phyloP scores from a whole-genome alignment of 2,329 filamentous ascomycete genomes.

The Acrocalymma vagum region DNA sequence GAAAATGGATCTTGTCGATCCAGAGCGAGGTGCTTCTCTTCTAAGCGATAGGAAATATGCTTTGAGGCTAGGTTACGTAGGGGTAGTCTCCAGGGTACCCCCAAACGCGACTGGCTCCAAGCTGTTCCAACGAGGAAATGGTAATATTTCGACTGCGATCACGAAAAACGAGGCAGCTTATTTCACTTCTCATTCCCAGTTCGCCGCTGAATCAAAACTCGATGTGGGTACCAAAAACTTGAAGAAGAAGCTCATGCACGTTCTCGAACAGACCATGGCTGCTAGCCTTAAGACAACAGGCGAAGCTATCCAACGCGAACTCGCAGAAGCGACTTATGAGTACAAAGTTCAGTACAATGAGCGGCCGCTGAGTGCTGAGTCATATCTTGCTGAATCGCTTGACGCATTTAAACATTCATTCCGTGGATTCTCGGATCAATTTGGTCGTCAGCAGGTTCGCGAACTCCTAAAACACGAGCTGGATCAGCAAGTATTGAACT shows the following conservation, averaged over 20 bases:
- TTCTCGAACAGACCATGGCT: constrained; percentile 97
- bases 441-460: constrained; percentile 88
- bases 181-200: constrained; percentile 88
- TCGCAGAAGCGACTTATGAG: constrained; percentile 96
- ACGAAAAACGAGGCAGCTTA: constrained; percentile 87
- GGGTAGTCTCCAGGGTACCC: constrained; percentile 88
- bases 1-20: constrained; percentile 97
- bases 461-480: constrained; percentile 90
- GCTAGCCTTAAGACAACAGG: constrained; percentile 87
- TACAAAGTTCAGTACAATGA: constrained; percentile 99
- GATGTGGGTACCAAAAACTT: constrained; percentile 85
- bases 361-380: constrained; percentile 90
- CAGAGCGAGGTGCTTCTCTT: constrained; percentile 78
- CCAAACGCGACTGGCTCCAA: constrained; percentile 64
- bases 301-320: constrained; percentile 91
- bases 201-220: constrained; percentile 75
- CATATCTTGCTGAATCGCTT: constrained; percentile 92
- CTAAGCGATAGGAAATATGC: constrained; percentile 92
- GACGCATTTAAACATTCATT: constrained; percentile 98
- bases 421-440: constrained; percentile 89
- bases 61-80: constrained; percentile 92
- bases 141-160: constrained; percentile 82
- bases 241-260: constrained; percentile 95
- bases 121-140: constrained; percentile 83
- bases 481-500: constrained; percentile 92